Percentiles rank a stretch among this genome's conserved stretches.
Conservation (phyloP, 768 basidiomycete genomes). For the Butyriboletus loyo region DNA sequence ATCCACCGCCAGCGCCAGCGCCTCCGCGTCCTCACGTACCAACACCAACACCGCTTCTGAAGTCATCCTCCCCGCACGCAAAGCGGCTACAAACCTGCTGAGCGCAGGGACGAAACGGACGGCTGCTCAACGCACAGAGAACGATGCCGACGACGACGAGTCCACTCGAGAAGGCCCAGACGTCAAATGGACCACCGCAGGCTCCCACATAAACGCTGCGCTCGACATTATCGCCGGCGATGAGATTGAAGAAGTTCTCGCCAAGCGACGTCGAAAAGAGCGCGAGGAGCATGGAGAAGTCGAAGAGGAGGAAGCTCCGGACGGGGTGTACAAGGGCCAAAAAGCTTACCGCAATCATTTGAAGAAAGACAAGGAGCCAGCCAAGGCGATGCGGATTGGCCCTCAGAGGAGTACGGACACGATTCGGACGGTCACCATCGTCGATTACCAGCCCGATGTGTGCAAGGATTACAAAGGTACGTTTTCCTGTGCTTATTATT, state of each 20-base stretch:
- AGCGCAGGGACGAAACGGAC: conserved; percentile 74
- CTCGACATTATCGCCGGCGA: conserved; percentile 81
- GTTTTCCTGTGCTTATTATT: conserved; percentile 27
- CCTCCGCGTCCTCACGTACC: conserved; percentile 27
- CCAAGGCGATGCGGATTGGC: conserved; percentile 84
- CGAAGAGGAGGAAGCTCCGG: conserved; percentile 55
- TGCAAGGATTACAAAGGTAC: conserved; percentile 99
- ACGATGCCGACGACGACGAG: conserved; percentile 47
- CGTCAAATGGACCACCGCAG: conserved; percentile 74
- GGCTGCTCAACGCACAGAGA: conserved; percentile 45
- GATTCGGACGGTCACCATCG: conserved; percentile 90
- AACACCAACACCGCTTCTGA: conserved; percentile 38
- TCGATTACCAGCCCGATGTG: conserved; percentile 98
- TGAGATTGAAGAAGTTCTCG: conserved; percentile 72
- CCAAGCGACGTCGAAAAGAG: conserved; percentile 62
- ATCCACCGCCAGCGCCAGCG: conserved; percentile 10
- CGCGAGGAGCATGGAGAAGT: conserved; percentile 48
- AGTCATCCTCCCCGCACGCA: conserved; percentile 77
- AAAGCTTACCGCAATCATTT: conserved; percentile 78
- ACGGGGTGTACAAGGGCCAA: conserved; percentile 85
- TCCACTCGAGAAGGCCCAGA: conserved; percentile 47
- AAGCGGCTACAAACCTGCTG: conserved; percentile 63
- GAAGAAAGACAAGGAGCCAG: conserved; percentile 78
- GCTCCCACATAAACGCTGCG: conserved; percentile 70
- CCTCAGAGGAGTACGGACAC: conserved; percentile 75